Percentiles rank a stretch among this genome's conserved stretches.
Evolutionary conservation across 495 filamentous ascomycete species (phyloP).

Genomic region (Parathielavia hyrcaniae): DNA sequence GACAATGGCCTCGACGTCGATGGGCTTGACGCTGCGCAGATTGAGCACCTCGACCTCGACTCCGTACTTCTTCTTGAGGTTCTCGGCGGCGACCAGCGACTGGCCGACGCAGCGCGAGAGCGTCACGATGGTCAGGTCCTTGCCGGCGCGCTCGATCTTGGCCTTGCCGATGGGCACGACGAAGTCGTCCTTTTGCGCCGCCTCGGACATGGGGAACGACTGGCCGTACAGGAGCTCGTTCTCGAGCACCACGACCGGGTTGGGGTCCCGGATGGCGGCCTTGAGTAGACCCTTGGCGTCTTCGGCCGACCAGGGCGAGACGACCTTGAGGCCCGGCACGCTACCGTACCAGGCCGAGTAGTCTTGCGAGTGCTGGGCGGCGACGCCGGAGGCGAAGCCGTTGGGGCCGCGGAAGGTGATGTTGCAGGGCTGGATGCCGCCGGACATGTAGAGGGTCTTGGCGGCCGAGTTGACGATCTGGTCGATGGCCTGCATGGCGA

Average conservation of each 20-base stretch:
- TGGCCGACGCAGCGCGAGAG: conserved; percentile 94
- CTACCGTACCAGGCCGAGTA: conserved; percentile 98
- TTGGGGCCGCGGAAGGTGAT: conserved; percentile 99
- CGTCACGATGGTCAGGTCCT: conserved; percentile 91
- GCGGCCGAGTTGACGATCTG: conserved; percentile 99
- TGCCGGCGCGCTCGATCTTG: conserved; percentile 93
- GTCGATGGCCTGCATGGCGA: conserved; percentile 99
- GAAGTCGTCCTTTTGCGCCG: conserved; percentile 90
- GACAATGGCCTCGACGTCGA: conserved; percentile 90
- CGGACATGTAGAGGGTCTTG: conserved; percentile 99
- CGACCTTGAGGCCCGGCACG: conserved; percentile 95
- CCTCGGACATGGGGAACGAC: conserved; percentile 91
- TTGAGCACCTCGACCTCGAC: conserved; percentile 97
- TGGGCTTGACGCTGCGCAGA: conserved; percentile 90
- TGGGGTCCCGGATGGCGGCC: conserved; percentile 96
- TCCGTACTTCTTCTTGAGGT: conserved; percentile 91
- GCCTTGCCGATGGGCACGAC: conserved; percentile 96
- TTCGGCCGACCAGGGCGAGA: conserved; percentile 90
- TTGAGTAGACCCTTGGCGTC: conserved; percentile 97
- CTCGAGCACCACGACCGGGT: conserved; percentile 90
- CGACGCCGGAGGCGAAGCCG: conserved; percentile 93
- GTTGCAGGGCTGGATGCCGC: conserved; percentile 98
- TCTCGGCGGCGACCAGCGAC: conserved; percentile 78
- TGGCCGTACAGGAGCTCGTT: conserved; percentile 97
- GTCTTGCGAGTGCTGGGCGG: conserved; percentile 96